Evolutionary conservation across 2,329 filamentous ascomycete genomes (phyloP), one percentile per base, ranked within the genome.

Genomic region (Neofusicoccum sp.): DNA sequence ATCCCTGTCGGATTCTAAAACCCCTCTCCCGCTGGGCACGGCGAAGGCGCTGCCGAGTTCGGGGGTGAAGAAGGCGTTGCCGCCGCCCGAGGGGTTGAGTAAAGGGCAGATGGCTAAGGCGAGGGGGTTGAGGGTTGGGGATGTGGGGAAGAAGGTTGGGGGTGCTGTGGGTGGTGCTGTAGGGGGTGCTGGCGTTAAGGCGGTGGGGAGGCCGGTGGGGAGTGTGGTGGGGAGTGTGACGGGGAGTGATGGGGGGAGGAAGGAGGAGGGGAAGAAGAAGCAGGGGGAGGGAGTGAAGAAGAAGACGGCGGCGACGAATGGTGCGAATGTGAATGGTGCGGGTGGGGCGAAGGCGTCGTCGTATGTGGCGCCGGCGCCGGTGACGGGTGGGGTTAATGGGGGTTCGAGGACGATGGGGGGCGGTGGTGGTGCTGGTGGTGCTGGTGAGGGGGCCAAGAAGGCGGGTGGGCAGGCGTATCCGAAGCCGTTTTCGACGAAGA

Each of bases 31-130:
- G 1, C n/a, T 16, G 33, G 20, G 14, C 3, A 8, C 57, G 8
- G 30, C 36, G 11, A 60, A 54, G 28, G 47, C 36, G 14, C 58
- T 53, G 38, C 58, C 58, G 9, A 30, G 14, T 12, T 26, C 45
- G 20, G 47, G 47, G 24, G 47, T 54, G 12, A 47, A 47, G 48
- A 60, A 60, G 38, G 38, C 58, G 30, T n/a, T 60, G 28, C 48
- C 58, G 16, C 38, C 34, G n/a, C 24, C 56, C 1, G 7, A 59
- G 30, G 53, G 30, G 16, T 16, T 51, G 11, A 60, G 57, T 45
- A 60, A 51, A 8, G 57, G 57, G 12, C 57, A 60, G 57, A 26
- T 51, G 34, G 57, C 57, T 9, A 59, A 59, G 56, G 26, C 31
- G 26, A 24, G 56, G 9, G 56, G 56, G n/a, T 31, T 59, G 24